Percentiles rank a stretch among this genome's conserved stretches.
These are phyloP conservation scores for Brassica cretica DNA, from an alignment of 345 rosid genomes.

Conservation along the genomic window DNA sequence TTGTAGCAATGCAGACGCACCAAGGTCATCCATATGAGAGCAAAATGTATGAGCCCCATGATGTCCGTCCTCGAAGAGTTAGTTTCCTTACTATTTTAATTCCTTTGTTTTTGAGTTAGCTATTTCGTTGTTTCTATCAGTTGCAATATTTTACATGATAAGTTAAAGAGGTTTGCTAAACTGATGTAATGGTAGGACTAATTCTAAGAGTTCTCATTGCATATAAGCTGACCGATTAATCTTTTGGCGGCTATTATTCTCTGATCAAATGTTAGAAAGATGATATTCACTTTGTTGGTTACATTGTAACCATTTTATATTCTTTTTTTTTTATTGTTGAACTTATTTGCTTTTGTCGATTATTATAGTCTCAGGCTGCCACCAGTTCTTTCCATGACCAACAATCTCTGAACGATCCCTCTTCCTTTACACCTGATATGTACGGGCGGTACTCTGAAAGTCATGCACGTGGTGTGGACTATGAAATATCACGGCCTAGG, in stretches of 20 bases:
- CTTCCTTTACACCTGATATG: slow-evolving; percentile 51
- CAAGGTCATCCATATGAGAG: slow-evolving; percentile 54
- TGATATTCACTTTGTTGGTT: not conserved
- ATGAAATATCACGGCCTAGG: slow-evolving; percentile 56
- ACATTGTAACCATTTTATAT: not conserved
- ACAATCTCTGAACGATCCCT: slow-evolving; percentile 64
- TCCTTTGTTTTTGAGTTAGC: slow-evolving; percentile 4
- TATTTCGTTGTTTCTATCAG: too few relatives aligned
- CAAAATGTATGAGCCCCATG: slow-evolving; percentile 60
- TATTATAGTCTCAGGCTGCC: slow-evolving; percentile 49
- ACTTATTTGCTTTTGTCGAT: slow-evolving; percentile 15
- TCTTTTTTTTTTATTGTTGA: not conserved
- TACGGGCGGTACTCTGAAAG: slow-evolving; percentile 54
- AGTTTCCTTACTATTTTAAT: slow-evolving; percentile 41
- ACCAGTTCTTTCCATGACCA: slow-evolving; percentile 60
- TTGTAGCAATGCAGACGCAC: slow-evolving; percentile 58
- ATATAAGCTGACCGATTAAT: not conserved
- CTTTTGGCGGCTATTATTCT: not conserved
- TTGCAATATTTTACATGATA: not conserved
- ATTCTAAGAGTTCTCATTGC: not conserved
- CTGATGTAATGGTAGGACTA: slow-evolving; percentile 6
- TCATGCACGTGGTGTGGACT: slow-evolving; percentile 54
- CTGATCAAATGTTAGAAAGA: not conserved
- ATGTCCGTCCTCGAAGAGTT: slow-evolving; percentile 64
- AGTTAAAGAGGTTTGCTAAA: not conserved